Percentiles rank a stretch among this genome's conserved stretches.
These are phyloP conservation scores for Clavispora asparagi DNA, from an alignment of 805 yeast genomes.

Conservation along the genomic window DNA sequence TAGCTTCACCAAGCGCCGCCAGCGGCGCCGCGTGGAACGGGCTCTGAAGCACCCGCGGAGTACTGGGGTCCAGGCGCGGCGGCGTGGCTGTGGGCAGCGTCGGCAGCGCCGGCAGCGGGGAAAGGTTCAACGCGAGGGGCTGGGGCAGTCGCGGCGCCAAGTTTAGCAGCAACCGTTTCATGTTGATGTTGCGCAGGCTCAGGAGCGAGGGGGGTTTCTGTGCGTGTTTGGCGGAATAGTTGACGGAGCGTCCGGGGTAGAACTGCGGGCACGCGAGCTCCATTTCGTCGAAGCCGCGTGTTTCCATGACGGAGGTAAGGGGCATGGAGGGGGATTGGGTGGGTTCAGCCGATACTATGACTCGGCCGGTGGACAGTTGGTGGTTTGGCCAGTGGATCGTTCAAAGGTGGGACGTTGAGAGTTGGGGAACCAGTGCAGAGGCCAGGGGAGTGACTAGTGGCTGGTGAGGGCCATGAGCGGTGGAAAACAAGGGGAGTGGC, in stretches of 20 bases:
- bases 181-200: slow-evolving; percentile 26
- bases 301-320: neutral
- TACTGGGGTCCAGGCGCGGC: neutral
- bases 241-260: slow-evolving; percentile 16
- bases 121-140: neutral
- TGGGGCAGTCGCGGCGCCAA: slow-evolving; percentile 8
- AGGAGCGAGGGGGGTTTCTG: slow-evolving; percentile 24
- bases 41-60: neutral
- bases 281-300: neutral
- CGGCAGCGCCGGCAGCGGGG: slow-evolving; percentile 4
- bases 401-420: too few species aligned
- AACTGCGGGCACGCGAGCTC: slow-evolving; percentile 5
- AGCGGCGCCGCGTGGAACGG: neutral
- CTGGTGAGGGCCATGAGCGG: too few species aligned
- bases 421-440: too few species aligned
- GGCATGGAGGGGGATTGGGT: neutral
- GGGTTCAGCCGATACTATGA: neutral
- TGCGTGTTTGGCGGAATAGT: slow-evolving; percentile 36
- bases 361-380: too few species aligned
- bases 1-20: too few species aligned
- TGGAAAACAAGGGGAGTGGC: neutral
- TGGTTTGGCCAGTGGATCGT: too few species aligned
- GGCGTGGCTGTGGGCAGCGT: slow-evolving; percentile 1
- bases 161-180: slow-evolving; percentile 34
- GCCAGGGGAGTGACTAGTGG: too few species aligned